phyloP scores from a whole-genome alignment of 768 basidiomycete genomes.

The Leccinum incarnatum region DNA sequence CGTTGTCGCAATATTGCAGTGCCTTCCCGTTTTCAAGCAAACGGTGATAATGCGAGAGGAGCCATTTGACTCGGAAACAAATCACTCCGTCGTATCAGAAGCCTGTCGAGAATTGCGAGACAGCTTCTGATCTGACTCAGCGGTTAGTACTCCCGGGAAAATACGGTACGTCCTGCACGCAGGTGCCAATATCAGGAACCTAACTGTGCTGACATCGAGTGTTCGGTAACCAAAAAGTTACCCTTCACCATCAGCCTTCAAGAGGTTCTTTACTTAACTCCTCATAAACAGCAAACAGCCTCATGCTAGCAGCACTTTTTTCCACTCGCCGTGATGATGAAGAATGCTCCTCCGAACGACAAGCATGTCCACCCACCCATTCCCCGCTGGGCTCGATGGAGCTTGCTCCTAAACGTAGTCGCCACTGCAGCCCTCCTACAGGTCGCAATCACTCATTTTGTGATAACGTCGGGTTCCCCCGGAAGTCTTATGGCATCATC shows the following conservation, averaged over 20 bases:
- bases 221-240: not conserved
- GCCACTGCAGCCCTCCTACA: constrained; percentile 13
- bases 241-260: not conserved
- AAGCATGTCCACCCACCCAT: not conserved
- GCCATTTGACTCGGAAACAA: not conserved
- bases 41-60: not conserved
- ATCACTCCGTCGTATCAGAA: not conserved
- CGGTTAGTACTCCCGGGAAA: not conserved
- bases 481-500: not conserved
- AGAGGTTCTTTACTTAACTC: not conserved
- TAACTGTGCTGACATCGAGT: not conserved
- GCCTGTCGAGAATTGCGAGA: not conserved
- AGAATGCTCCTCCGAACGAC: not conserved
- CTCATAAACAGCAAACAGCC: not conserved
- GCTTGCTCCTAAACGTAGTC: constrained; percentile 14
- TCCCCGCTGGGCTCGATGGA: constrained; percentile 17
- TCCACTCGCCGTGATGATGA: not conserved
- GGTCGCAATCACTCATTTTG: not conserved
- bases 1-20: not conserved
- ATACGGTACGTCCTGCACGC: not conserved
- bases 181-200: not conserved
- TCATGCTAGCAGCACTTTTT: not conserved
- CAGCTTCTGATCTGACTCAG: not conserved
- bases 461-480: not conserved
- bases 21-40: not conserved